Evolutionary conservation across 1,284 basidiomycete genomes (phyloP).

Genomic region (Chondrostereum purpureum): DNA sequence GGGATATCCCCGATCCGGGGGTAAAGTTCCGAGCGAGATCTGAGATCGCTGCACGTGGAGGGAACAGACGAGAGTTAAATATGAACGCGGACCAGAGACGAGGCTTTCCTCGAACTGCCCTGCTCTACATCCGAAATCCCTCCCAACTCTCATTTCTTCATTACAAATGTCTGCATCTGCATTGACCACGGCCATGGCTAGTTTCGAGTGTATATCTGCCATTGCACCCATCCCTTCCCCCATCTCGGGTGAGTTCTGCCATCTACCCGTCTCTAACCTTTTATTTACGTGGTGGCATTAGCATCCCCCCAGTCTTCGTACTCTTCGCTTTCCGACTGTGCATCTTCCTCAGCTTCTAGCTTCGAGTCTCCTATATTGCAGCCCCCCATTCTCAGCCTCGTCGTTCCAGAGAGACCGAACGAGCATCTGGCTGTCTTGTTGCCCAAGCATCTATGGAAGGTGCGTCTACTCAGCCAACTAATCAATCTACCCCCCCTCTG

Average conservation of each 20-base stretch:
- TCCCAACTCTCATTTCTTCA: too few relatives aligned
- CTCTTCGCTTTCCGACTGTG: neutral
- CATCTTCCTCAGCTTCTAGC: neutral
- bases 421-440: constrained; percentile 75
- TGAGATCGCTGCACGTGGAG: neutral
- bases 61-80: neutral
- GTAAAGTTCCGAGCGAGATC: too few relatives aligned
- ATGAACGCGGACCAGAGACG: neutral
- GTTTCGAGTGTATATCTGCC: neutral
- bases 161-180: too few relatives aligned
- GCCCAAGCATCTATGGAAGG: constrained; percentile 67
- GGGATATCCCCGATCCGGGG: neutral
- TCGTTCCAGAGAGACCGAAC: constrained; percentile 29
- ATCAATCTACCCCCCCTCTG: constrained; percentile 14
- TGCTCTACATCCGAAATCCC: too few relatives aligned
- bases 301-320: neutral
- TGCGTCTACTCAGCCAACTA: constrained; percentile 19
- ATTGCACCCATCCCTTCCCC: neutral
- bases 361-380: neutral
- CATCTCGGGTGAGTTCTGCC: neutral
- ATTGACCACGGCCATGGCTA: constrained; percentile 1
- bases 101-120: too few relatives aligned
- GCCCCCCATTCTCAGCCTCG: neutral
- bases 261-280: neutral
- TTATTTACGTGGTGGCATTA: too few relatives aligned